Base-by-base conservation (phyloP, 441 rosid species). In the Syzygium malaccense region DNA sequence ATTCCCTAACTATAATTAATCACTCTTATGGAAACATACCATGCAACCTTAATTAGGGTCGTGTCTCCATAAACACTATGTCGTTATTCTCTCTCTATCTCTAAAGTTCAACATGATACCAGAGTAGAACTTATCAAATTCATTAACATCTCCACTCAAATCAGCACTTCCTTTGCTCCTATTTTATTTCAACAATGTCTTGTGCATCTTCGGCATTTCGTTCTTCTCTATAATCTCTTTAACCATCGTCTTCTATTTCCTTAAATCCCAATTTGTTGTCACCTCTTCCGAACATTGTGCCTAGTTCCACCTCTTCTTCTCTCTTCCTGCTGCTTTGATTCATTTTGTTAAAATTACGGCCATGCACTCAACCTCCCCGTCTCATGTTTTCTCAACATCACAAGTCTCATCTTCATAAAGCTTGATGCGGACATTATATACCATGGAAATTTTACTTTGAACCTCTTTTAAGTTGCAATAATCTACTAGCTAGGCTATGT, bases 51-150 rank as follows among this genome's bases (percentile, higher is more conserved):
- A 75, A 37, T 75, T 75, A 75, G n/a, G 26, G 9, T 37, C 13
- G 1, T 37, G 28, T 23, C 14, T 14, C 14, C 9, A 0, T 20
- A 41, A 75, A 75, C 1, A 41, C 14, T 23, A 3, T 0, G 3
- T 41, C 9, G 0, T 2, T 11, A 23, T 12, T 71, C 26, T 75
- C n/a, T 37, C n/a, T 37, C n/a, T 41, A 23, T 75, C 51, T 75
- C 8, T 75, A 71, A 23, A 75, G 28, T 23, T 71, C 49, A 37
- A 37, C 8, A 23, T 23, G n/a, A 8, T 75, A 37, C 28, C 10
- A 20, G 49, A 71, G 49, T 12, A 71, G 49, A 37, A 75, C 10
- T 4, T 9, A 23, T 75, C 51, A 37, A 41, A 75, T 37, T 75
- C 51, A 12, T 75, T 75, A 6, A 20, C 83, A 41, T 37, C n/a